Percentiles rank a stretch among this genome's conserved stretches.
Evolutionary conservation across 495 filamentous ascomycete species (phyloP).

Genomic region (Hypoxylon fuscum): DNA sequence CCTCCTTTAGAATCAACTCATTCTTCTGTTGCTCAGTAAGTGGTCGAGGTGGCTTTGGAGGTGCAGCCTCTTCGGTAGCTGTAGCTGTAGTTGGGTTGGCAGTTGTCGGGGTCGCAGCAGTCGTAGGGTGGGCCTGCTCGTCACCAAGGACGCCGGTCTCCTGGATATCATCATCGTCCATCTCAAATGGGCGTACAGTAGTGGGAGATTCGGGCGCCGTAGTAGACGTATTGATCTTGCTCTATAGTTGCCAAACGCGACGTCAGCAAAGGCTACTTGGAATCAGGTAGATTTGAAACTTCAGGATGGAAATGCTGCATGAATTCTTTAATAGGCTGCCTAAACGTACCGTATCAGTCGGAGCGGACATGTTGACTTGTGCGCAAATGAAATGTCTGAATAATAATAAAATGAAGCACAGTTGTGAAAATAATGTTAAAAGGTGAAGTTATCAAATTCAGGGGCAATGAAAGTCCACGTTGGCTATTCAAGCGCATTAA

Average conservation of each 20-base stretch:
- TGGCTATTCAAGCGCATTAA: conserved; percentile 7
- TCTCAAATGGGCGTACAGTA: conserved; percentile 81
- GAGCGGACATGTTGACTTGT: conserved; percentile 51
- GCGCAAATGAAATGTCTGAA: not conserved
- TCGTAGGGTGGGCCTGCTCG: conserved; percentile 48
- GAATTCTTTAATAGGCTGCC: conserved; percentile 15
- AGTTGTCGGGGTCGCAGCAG: conserved; percentile 48
- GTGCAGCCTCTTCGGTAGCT: conserved; percentile 62
- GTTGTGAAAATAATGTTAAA: conserved; percentile 4
- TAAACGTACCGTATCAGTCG: conserved; percentile 52
- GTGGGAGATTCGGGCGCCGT: conserved; percentile 78
- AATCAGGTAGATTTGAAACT: not conserved
- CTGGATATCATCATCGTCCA: conserved; percentile 83
- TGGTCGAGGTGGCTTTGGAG: conserved; percentile 89
- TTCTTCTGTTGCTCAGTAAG: conserved; percentile 82
- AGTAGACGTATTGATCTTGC: conserved; percentile 48
- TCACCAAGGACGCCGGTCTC: conserved; percentile 62
- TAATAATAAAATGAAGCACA: not conserved
- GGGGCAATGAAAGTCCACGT: conserved; percentile 2
- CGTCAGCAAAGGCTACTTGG: conserved; percentile 3
- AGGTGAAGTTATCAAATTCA: conserved; percentile 7
- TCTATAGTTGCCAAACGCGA: conserved; percentile 18
- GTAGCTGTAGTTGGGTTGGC: conserved; percentile 46
- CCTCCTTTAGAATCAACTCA: conserved; percentile 89
- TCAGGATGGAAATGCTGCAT: conserved; percentile 12